Evolutionary conservation across 2,329 filamentous ascomycete species (phyloP), one percentile per base, ranked within the genome.

Genomic region (Didymella arachidicola): DNA sequence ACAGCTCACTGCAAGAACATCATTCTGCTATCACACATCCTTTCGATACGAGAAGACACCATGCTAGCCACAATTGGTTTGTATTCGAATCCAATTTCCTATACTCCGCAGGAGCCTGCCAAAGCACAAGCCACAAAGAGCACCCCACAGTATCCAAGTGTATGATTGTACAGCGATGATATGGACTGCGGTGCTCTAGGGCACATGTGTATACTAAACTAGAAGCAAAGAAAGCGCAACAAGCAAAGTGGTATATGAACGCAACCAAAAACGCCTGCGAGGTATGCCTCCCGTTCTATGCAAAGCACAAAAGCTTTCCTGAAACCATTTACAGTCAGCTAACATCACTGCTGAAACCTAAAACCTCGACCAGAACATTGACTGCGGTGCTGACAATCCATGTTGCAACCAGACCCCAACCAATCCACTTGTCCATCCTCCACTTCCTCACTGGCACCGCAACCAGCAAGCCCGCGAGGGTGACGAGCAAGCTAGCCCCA

Each of bases 351-450:
- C 73, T 69, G 56, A 71, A 61, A 2, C 80, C 80, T 10, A 76
- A 66, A 42, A 94, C 70, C 78, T 99, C 95, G 16, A 96, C 85
- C 42, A 89, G 81, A 2, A 99, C 85, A 77, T 98, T 99, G 22
- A 88, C 81, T 32, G 91, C 71, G 0, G 94, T 98, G 72, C 91
- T 93, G 26, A 92, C 76, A 12, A 79, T 82, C 95, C 95, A 99
- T 18, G 98, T 77, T 10, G 80, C 83, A 68, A 99, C 90, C 68
- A 98, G 76, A 0, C 86, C 86, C 83, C 87, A 91, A 14, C 95
- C 95, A 67, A 99, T 74, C 30, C 63, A 62, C 61, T 62, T 73
- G 57, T 77, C 75, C 75, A 77, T 77, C 57, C 67, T 71, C 75
- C 75, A 77, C 52, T 61, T 63, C 47, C 75, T 66, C 61, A 68